These are phyloP conservation scores for Chlorella variabilis DNA, from an alignment of 163 green algal species.

Conservation along the genomic window DNA sequence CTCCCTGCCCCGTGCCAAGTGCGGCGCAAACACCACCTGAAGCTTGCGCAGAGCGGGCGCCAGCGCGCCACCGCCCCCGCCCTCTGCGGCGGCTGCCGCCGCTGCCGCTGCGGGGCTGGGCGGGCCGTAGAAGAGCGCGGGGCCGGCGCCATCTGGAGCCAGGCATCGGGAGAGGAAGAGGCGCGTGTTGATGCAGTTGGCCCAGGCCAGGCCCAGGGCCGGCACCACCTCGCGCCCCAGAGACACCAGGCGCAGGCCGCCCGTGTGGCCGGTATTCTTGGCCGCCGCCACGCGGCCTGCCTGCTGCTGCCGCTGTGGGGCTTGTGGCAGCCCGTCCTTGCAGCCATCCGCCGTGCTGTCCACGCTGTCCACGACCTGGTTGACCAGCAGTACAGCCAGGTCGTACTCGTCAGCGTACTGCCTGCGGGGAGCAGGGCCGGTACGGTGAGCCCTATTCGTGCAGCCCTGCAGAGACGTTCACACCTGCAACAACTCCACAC, in stretches of 20 bases:
- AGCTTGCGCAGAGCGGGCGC: constrained; percentile 32
- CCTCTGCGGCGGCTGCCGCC: background rate
- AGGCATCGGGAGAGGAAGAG: constrained; percentile 69
- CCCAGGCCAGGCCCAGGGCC: constrained; percentile 79
- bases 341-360: constrained; percentile 9
- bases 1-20: constrained; percentile 13
- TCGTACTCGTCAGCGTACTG: constrained; percentile 53
- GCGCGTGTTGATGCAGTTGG: constrained; percentile 78
- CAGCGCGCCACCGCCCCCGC: background rate
- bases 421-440: constrained; percentile 6
- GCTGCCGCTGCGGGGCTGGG: constrained; percentile 11
- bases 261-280: constrained; percentile 37
- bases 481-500: too few species aligned
- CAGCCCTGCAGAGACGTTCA: background rate
- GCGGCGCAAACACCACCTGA: constrained; percentile 49
- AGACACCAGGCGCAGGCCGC: constrained; percentile 52
- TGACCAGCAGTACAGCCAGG: constrained; percentile 78
- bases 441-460: too few species aligned
- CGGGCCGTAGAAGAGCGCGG: constrained; percentile 4
- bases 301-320: constrained; percentile 2
- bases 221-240: constrained; percentile 69
- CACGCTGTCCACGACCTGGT: constrained; percentile 75
- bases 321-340: background rate
- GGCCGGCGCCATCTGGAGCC: background rate
- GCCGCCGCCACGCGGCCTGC: background rate